phyloP scores from a whole-genome alignment of 306 rosid species.

The Pyrus bretschneideri region DNA sequence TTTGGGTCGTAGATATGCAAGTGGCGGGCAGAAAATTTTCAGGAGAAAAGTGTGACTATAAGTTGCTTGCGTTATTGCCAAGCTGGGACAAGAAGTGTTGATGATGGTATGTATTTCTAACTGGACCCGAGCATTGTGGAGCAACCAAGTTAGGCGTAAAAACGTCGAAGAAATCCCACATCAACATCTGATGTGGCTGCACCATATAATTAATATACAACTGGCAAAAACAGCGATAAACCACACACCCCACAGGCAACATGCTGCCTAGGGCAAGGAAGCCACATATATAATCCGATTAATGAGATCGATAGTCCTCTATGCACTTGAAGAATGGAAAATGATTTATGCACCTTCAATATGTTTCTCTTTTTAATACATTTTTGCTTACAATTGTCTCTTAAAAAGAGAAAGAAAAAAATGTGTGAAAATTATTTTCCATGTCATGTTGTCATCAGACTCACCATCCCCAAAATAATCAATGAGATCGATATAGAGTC shows the following conservation, averaged over 20 bases:
- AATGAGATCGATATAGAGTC: background rate
- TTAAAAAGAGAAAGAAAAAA: background rate
- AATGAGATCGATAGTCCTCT: background rate
- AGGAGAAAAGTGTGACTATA: background rate
- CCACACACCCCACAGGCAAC: background rate
- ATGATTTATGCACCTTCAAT: background rate
- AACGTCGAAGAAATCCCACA: background rate
- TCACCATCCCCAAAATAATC: background rate
- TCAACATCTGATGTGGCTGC: background rate
- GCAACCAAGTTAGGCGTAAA: constrained; percentile 2
- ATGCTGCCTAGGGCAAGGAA: background rate
- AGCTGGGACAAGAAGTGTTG: background rate
- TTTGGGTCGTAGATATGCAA: background rate
- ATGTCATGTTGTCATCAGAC: background rate
- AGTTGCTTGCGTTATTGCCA: background rate
- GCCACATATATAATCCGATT: background rate
- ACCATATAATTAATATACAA: background rate
- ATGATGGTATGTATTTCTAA: background rate
- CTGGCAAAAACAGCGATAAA: background rate
- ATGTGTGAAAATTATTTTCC: too few species aligned
- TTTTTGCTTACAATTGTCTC: background rate
- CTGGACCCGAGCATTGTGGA: constrained; percentile 8
- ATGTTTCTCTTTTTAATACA: background rate
- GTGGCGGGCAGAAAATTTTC: background rate
- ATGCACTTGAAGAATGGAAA: background rate